Base-by-base conservation (phyloP, 805 yeast species). In the Starmerella riodocensis region DNA sequence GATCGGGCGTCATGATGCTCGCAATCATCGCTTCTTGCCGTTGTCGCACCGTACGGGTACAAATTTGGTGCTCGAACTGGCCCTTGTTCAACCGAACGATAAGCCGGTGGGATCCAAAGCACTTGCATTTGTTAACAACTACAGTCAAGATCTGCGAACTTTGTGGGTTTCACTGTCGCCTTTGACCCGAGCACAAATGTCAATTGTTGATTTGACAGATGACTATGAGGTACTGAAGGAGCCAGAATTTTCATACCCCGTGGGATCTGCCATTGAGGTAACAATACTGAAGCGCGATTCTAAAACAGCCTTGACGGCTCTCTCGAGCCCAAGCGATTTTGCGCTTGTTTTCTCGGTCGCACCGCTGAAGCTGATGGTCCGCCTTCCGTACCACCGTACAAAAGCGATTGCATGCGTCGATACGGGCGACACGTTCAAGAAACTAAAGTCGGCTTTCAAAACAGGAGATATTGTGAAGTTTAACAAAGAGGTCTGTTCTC, bases 321-420 rank as follows among this genome's bases (percentile, higher is more conserved):
- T 50, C 17, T 67, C 69, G 30, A 85, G 78, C 19, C 61, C 64
- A 14, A 62, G 61, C 31, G 53, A 74, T 33, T 81, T 86, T 2
- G 84, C 76, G 6, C 71, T 74, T 53, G 64, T 84, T 12, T 53
- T 73, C 39, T 74, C 69, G 49, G 70, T 79, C 2, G 62, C 68
- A 37, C 78, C 73, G 11, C 66, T 69, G 31, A 73, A 67, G 49
- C 75, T 82, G 29, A 58, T 79, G 48, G 78, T 83, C 31, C 80
- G 78, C 45, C 59, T 84, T 32, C 80, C 84, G n/a, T 66, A 67
- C 25, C 67, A 65, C 33, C 64, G 78, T 8, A 66, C 69, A 25
- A 86, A 79, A 3, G 66, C 76, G 39, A 69, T 91, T 3, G 74
- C 69, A 53, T 70, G 78, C 37, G 75, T 91, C 3, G 94, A 84